Percentiles rank a stretch among this genome's conserved stretches.
These are phyloP conservation scores for Aspergillus udagawae DNA, from an alignment of 2,329 filamentous ascomycete genomes.

Conservation along the genomic window DNA sequence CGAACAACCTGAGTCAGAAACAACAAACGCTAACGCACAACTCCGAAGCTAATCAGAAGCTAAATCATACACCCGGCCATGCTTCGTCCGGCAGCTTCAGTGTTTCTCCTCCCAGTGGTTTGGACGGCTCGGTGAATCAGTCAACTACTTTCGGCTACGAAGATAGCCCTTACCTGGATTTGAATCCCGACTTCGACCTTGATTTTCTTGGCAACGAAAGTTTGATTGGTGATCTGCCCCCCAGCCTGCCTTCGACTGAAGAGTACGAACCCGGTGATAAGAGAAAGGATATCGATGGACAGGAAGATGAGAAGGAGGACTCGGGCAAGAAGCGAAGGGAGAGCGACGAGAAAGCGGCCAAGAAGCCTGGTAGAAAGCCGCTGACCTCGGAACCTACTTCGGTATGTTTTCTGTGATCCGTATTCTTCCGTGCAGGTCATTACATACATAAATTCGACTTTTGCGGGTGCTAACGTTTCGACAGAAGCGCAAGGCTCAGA, in stretches of 20 bases:
- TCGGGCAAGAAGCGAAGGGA: slow-evolving; percentile 67
- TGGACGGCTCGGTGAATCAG: slow-evolving; percentile 32
- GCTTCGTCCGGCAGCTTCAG: slow-evolving; percentile 42
- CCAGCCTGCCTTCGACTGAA: slow-evolving; percentile 27
- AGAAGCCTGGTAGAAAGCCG: slow-evolving; percentile 96
- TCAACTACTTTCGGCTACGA: slow-evolving; percentile 49
- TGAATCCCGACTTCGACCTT: slow-evolving; percentile 75
- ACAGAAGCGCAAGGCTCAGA: slow-evolving; percentile 74
- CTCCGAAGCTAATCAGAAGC: slow-evolving; percentile 20
- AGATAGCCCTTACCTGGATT: slow-evolving; percentile 74
- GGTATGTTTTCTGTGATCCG: slow-evolving; percentile 55
- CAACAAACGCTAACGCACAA: slow-evolving; percentile 17
- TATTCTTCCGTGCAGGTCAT: not conserved
- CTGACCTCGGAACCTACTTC: slow-evolving; percentile 93
- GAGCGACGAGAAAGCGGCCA: slow-evolving; percentile 77
- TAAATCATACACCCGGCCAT: slow-evolving; percentile 34
- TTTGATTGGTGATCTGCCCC: slow-evolving; percentile 74
- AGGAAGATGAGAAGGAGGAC: slow-evolving; percentile 61
- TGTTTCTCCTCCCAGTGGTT: slow-evolving; percentile 26
- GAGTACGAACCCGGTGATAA: slow-evolving; percentile 58
- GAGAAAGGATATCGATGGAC: slow-evolving; percentile 49
- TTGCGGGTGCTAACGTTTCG: slow-evolving; percentile 18
- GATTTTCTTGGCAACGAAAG: slow-evolving; percentile 58
- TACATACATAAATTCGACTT: not conserved
- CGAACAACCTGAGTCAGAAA: slow-evolving; percentile 52